phyloP scores from a whole-genome alignment of 2,329 filamentous ascomycete genomes.

The Penicillium sp. region DNA sequence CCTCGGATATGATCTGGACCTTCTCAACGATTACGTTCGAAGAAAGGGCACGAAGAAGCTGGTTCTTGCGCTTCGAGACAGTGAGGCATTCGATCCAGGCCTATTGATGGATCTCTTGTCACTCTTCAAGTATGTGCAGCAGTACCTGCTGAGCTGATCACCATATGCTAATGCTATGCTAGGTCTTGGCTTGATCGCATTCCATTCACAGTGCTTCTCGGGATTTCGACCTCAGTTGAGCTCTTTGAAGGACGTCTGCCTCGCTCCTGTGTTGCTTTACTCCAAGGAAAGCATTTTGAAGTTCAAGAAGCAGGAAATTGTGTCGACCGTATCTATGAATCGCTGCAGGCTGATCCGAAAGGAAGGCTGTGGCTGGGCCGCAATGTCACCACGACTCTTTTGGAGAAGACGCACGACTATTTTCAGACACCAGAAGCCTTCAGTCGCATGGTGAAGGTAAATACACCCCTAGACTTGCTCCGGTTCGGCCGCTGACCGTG shows the following conservation, averaged over 20 bases:
- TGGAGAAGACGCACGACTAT: conserved; percentile 60
- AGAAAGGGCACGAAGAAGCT: conserved; percentile 40
- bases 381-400: conserved; percentile 51
- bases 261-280: conserved; percentile 52
- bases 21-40: conserved; percentile 46
- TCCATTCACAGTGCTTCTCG: conserved; percentile 60
- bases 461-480: not conserved
- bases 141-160: not conserved
- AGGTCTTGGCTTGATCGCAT: conserved; percentile 64
- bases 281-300: conserved; percentile 59
- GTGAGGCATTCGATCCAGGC: conserved; percentile 49
- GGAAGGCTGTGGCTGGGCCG: conserved; percentile 55
- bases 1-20: conserved; percentile 49
- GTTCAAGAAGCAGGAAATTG: conserved; percentile 51
- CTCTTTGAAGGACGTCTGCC: conserved; percentile 62
- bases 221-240: conserved; percentile 64
- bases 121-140: conserved; percentile 46
- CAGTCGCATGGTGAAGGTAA: conserved; percentile 53
- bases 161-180: conserved; percentile 24
- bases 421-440: conserved; percentile 62
- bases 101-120: conserved; percentile 49
- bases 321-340: conserved; percentile 44
- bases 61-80: conserved; percentile 48
- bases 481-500: conserved; percentile 21
- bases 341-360: conserved; percentile 37